These are phyloP conservation scores for Colletotrichum euphorbiae DNA, from an alignment of 2,329 filamentous ascomycete genomes.

Conservation along the genomic window DNA sequence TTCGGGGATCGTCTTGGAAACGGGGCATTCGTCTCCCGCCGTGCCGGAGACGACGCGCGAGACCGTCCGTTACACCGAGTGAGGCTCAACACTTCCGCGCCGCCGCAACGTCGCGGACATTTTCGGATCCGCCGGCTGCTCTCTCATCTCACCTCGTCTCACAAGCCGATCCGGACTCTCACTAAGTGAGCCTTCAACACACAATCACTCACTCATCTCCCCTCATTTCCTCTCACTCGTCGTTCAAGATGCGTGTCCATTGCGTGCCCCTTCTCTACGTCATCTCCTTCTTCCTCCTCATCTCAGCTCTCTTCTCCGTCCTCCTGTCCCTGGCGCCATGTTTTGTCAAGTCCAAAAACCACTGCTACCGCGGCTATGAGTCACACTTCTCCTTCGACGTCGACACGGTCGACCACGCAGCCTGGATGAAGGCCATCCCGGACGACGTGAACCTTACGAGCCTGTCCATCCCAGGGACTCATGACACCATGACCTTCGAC, in stretches of 20 bases:
- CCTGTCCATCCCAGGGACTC: conserved; percentile 64
- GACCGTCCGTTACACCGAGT: conserved; percentile 20
- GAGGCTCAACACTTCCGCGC: conserved; percentile 15
- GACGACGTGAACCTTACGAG: conserved; percentile 55
- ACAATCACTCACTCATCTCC: neutral
- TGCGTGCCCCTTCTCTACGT: conserved; percentile 40
- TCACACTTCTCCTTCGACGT: conserved; percentile 58
- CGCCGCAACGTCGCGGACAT: conserved; percentile 15
- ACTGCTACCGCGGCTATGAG: conserved; percentile 49
- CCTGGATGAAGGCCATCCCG: conserved; percentile 59
- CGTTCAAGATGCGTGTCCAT: conserved; percentile 35
- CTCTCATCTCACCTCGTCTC: neutral
- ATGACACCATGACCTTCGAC: conserved; percentile 64
- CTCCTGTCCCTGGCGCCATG: conserved; percentile 44
- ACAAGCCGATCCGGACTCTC: neutral
- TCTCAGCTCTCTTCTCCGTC: conserved; percentile 42
- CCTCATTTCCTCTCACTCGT: neutral
- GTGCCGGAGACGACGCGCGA: conserved; percentile 21
- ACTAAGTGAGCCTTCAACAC: neutral
- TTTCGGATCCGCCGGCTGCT: conserved; percentile 9
- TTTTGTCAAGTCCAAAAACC: conserved; percentile 40
- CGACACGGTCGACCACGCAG: conserved; percentile 46
- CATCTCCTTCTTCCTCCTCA: conserved; percentile 39
- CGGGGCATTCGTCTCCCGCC: neutral
- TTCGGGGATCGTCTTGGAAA: neutral